phyloP scores from a whole-genome alignment of 768 basidiomycete genomes.

The Scleroderma citrinum region DNA sequence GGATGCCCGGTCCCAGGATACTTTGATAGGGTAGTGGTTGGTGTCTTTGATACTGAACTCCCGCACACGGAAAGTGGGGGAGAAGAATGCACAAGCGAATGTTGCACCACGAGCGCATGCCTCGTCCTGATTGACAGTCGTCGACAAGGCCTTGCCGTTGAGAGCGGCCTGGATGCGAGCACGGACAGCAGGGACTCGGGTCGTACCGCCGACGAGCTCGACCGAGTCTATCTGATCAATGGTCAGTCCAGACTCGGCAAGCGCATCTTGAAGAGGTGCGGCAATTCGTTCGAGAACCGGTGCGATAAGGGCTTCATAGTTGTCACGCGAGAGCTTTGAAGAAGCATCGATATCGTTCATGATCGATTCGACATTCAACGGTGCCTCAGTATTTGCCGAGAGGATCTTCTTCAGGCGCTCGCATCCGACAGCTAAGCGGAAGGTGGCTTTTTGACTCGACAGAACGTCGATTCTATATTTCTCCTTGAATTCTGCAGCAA shows the following conservation, averaged over 20 bases:
- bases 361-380: conserved; percentile 91
- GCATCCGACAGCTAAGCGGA: conserved; percentile 83
- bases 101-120: conserved; percentile 94
- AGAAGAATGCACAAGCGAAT: conserved; percentile 94
- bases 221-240: conserved; percentile 84
- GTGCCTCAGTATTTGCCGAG: conserved; percentile 86
- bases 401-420: conserved; percentile 96
- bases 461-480: conserved; percentile 98
- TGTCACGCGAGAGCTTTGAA: conserved; percentile 77
- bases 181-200: conserved; percentile 91
- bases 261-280: conserved; percentile 68
- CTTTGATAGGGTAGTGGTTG: conserved; percentile 83
- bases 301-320: conserved; percentile 73
- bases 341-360: conserved; percentile 94
- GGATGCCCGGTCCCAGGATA: conserved; percentile 74
- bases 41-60: conserved; percentile 90
- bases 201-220: conserved; percentile 91
- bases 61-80: conserved; percentile 95
- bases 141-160: conserved; percentile 74
- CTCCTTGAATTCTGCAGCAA: conserved; percentile 85
- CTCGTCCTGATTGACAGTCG: conserved; percentile 97
- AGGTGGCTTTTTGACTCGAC: conserved; percentile 84
- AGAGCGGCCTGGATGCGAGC: conserved; percentile 80
- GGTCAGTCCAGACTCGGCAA: conserved; percentile 73
- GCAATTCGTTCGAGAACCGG: conserved; percentile 73